Base-by-base conservation (phyloP, 257 asterid species). In the Eustoma russellianum region DNA sequence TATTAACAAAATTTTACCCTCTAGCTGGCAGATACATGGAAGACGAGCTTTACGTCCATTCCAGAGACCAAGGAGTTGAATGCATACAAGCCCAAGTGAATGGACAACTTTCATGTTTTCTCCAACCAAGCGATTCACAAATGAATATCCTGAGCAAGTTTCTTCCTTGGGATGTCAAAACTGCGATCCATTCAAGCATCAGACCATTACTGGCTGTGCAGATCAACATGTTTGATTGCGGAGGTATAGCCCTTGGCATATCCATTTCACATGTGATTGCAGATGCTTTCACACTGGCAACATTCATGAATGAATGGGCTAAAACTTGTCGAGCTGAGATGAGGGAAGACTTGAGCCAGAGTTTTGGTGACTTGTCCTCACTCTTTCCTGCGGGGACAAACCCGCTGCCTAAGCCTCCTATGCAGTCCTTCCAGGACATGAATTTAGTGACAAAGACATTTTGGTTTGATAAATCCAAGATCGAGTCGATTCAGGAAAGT, bases 241-340 rank as follows among this genome's bases (percentile, higher is more conserved):
- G 62, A n/a, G 61, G 70, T 7, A 35, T 56, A 12, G 64, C 19
- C 12, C 3, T 61, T 2, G 73, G 64, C 33, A 16, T 61, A 5
- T 19, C 17, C 10, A 15, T 69, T 33, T 63, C 70, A 9, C 70
- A 57, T 5, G 18, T 38, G 8, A 15, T 50, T 15, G 64, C 52
- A 16, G 73, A 67, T 44, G 67, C 48, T 48, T 43, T 15, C 38
- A 48, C 63, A 0, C 0, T 58, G 15, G 13, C 9, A 0, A 30
- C 48, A 54, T 69, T 69, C 56, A 13, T 63, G 2, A 58, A 33
- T 0, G 66, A 46, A 53, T 69, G 63, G 74, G 66, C 70, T 5
- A n/a, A 9, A 33, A 12, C 8, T 51, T 7, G 46, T 48, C 50
- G 12, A 5, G 33, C 35, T 9, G 59, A 10, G 41, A 5, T 6